phyloP scores from a whole-genome alignment of 2,329 filamentous ascomycete genomes.

The Colletotrichum theobromicola region DNA sequence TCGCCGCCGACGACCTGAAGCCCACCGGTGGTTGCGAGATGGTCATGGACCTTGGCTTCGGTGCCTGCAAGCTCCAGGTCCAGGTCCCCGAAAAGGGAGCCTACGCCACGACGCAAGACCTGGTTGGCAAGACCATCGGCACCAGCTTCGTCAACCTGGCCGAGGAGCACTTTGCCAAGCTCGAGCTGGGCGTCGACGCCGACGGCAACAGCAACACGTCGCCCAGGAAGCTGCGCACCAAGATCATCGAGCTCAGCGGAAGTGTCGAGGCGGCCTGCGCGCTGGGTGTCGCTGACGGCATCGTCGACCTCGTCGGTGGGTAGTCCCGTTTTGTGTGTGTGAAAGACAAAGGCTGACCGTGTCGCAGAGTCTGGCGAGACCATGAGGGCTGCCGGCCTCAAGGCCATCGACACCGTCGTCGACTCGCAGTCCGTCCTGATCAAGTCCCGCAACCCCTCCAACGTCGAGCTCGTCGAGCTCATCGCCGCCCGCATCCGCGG shows the following conservation, averaged over 20 bases:
- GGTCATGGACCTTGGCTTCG: constrained; percentile 89
- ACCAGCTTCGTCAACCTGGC: constrained; percentile 93
- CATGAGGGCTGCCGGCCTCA: constrained; percentile 93
- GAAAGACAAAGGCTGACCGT: neutral
- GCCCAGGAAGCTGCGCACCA: constrained; percentile 71
- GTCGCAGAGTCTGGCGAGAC: constrained; percentile 90
- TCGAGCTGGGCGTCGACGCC: constrained; percentile 66
- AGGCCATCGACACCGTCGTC: constrained; percentile 92
- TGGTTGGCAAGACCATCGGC: constrained; percentile 91
- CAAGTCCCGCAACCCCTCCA: constrained; percentile 84
- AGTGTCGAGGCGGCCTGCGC: constrained; percentile 98
- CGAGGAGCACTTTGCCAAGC: constrained; percentile 79
- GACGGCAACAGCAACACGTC: constrained; percentile 37
- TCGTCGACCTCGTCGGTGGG: constrained; percentile 95
- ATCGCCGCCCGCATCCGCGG: constrained; percentile 88
- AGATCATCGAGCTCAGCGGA: constrained; percentile 92
- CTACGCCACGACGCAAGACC: constrained; percentile 72
- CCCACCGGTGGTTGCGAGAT: constrained; percentile 77
- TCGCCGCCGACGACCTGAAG: constrained; percentile 46
- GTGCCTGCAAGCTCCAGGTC: constrained; percentile 91
- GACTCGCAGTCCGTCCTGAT: constrained; percentile 89
- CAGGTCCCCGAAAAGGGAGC: constrained; percentile 89
- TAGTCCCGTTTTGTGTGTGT: constrained; percentile 25
- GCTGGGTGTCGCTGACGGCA: constrained; percentile 92
- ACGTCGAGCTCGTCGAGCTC: constrained; percentile 80